Evolutionary conservation across 1,139 yeast genomes (phyloP), one percentile per base, ranked within the genome.

Genomic region (Taphrina wiesneri): DNA sequence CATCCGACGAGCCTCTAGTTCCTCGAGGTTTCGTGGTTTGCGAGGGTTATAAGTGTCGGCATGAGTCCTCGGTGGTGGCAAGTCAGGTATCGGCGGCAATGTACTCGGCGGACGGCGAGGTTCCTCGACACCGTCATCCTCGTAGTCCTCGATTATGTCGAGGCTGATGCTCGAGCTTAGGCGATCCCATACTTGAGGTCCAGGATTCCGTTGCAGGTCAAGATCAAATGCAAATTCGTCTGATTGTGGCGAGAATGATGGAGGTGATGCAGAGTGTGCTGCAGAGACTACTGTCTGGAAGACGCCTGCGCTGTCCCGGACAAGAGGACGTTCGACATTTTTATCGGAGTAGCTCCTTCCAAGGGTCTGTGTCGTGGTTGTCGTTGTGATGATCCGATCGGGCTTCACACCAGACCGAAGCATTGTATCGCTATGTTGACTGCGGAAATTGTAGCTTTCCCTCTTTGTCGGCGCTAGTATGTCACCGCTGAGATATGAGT

Each of bases 81-180:
- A 41, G 7, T 34, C 30, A 2, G 64, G 64, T 15, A 60, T 28
- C 15, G 64, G 64, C 51, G 64, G 64, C n/a, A 60, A 41, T 7
- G 64, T 41, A 13, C 49, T 17, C 19, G 64, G 64, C 25, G 46
- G 51, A 21, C 28, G 56, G 2, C 57, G 51, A 26, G 57, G 49
- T n/a, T 60, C 51, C n/a, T 51, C 64, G 15, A 7, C 3, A 3
- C n/a, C 49, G 6, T 54, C 49, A 9, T 36, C 34, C 19, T 54
- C 49, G 36, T 54, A 54, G 49, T 54, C 59, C 1, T 21, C 41
- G 21, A 54, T 54, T 15, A 54, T 36, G 28, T 54, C 59, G 21
- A 54, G 49, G 25, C 59, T 54, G 32, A 39, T 36, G 49, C 47
- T 39, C 43, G 49, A 23, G 7, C n/a, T 17, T 6, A 54, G 46